These are phyloP conservation scores for Fagopyrum homotropicum DNA, from an alignment of 148 eudicot species.

Conservation along the genomic window DNA sequence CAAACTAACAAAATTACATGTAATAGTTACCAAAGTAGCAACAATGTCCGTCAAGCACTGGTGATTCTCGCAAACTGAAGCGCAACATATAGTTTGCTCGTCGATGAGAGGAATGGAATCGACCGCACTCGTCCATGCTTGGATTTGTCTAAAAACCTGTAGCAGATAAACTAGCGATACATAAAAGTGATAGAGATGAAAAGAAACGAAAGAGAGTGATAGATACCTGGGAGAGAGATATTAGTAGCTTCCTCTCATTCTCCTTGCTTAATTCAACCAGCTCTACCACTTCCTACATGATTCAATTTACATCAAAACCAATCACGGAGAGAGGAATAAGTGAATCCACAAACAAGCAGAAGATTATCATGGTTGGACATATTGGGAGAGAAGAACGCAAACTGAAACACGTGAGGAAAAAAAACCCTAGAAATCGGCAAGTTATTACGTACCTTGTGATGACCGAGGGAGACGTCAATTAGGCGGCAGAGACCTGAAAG, in stretches of 20 bases:
- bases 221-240: slow-evolving; percentile 39
- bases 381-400: neutral
- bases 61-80: slow-evolving; percentile 24
- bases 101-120: neutral
- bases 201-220: slow-evolving; percentile 16
- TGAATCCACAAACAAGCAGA: neutral
- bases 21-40: slow-evolving; percentile 40
- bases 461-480: slow-evolving; percentile 32
- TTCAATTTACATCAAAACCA: neutral
- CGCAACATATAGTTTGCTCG: slow-evolving; percentile 12
- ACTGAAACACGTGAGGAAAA: neutral
- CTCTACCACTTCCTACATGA: neutral
- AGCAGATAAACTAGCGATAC: slow-evolving; percentile 6
- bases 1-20: neutral
- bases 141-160: slow-evolving; percentile 48
- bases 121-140: slow-evolving; percentile 41
- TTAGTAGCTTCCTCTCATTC: slow-evolving; percentile 32
- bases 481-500: slow-evolving; percentile 41
- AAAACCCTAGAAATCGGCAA: slow-evolving; percentile 9
- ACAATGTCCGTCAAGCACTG: slow-evolving; percentile 36
- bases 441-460: slow-evolving; percentile 21
- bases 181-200: neutral
- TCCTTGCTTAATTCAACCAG: slow-evolving; percentile 16
- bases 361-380: neutral
- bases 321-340: neutral